Evolutionary conservation across 495 filamentous ascomycete species (phyloP).

Genomic region (Daldinia childiae): DNA sequence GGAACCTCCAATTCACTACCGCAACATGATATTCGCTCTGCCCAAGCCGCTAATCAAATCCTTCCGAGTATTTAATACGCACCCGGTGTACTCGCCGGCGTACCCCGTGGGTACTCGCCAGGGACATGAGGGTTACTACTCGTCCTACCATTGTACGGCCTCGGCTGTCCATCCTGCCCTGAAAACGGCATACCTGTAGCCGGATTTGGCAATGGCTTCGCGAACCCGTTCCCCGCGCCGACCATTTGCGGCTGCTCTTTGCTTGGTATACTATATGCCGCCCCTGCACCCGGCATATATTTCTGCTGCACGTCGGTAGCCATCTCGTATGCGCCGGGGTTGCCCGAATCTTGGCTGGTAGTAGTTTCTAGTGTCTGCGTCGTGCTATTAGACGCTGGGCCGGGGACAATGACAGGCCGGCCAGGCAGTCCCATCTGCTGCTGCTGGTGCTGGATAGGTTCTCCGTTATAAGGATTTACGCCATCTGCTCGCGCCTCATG

Average conservation of each 20-base stretch:
- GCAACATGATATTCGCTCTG: neutral
- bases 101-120: constrained; percentile 63
- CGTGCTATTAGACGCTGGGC: constrained; percentile 22
- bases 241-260: constrained; percentile 3
- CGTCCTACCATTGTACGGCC: constrained; percentile 40
- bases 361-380: constrained; percentile 24
- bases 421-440: constrained; percentile 3
- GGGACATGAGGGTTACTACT: constrained; percentile 64
- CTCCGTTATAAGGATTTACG: constrained; percentile 56
- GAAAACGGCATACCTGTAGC: constrained; percentile 20
- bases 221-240: constrained; percentile 20
- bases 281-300: constrained; percentile 29
- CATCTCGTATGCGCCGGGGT: constrained; percentile 37
- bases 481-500: constrained; percentile 55
- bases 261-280: constrained; percentile 22
- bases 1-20: neutral
- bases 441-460: constrained; percentile 43
- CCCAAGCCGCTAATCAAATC: neutral
- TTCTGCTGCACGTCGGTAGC: constrained; percentile 40
- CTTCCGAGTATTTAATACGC: constrained; percentile 15
- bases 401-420: constrained; percentile 28
- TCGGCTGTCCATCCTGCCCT: constrained; percentile 28
- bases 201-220: constrained; percentile 20
- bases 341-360: constrained; percentile 45
- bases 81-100: constrained; percentile 29